These are phyloP conservation scores for Paraphaeosphaeria minitans DNA, from an alignment of 2,329 filamentous ascomycete species.

Conservation along the genomic window DNA sequence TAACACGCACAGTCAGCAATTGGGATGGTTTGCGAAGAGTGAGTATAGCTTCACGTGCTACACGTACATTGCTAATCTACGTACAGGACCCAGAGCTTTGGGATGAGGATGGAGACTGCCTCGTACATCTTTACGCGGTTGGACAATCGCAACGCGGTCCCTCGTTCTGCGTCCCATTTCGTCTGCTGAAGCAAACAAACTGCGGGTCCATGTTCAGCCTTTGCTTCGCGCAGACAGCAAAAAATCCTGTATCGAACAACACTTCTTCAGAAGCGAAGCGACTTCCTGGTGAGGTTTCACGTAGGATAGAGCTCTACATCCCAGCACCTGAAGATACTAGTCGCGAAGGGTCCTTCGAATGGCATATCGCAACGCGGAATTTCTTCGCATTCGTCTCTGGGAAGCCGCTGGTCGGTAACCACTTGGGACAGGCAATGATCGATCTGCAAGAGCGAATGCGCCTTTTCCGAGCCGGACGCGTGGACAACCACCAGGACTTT, in stretches of 20 bases:
- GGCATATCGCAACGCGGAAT: slow-evolving; percentile 74
- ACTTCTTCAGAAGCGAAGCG: slow-evolving; percentile 15
- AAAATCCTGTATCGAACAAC: slow-evolving; percentile 16
- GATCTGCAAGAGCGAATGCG: slow-evolving; percentile 69
- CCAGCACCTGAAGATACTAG: slow-evolving; percentile 63
- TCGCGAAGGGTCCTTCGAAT: slow-evolving; percentile 61
- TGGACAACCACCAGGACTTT: slow-evolving; percentile 66
- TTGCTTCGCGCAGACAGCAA: slow-evolving; percentile 43
- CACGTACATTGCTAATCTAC: slow-evolving; percentile 12
- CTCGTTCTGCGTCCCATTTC: slow-evolving; percentile 69
- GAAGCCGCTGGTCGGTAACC: slow-evolving; percentile 69
- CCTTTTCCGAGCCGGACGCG: slow-evolving; percentile 60
- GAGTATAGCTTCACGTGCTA: slow-evolving; percentile 21
- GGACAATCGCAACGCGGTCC: slow-evolving; percentile 69
- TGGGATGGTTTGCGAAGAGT: slow-evolving; percentile 56
- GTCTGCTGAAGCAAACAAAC: slow-evolving; percentile 60
- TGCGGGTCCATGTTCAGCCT: slow-evolving; percentile 65
- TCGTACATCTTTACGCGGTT: slow-evolving; percentile 70
- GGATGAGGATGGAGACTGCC: slow-evolving; percentile 69
- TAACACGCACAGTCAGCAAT: slow-evolving; percentile 36
- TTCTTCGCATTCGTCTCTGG: slow-evolving; percentile 74
- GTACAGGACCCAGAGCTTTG: slow-evolving; percentile 73
- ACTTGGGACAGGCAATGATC: slow-evolving; percentile 68
- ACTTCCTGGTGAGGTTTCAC: slow-evolving; percentile 26
- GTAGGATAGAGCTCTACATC: slow-evolving; percentile 67